Conservation (phyloP, 1,284 basidiomycete genomes). For the Ustilago nuda region DNA sequence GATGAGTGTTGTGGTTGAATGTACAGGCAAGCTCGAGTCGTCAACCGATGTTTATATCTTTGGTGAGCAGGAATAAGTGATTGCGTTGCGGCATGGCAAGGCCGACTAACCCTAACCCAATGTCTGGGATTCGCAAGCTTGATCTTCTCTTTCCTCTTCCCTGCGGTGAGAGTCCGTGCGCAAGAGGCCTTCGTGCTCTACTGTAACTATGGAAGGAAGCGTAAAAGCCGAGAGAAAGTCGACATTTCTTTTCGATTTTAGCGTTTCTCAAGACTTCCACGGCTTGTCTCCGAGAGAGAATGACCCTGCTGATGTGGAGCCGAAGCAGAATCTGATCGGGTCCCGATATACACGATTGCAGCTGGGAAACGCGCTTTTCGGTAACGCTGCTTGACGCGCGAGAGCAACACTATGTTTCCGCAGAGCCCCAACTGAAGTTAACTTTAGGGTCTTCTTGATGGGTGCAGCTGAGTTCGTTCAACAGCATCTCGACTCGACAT, state of each 20-base stretch:
- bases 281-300: not conserved
- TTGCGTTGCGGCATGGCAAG: conserved; percentile 8
- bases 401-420: not conserved
- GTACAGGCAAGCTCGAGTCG: not conserved
- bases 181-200: not conserved
- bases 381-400: conserved; percentile 1
- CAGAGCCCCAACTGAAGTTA: not conserved
- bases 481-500: not conserved
- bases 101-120: conserved; percentile 25
- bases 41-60: conserved; percentile 9
- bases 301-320: not conserved
- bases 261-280: not conserved
- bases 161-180: conserved; percentile 7
- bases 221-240: not conserved
- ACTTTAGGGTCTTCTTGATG: not conserved
- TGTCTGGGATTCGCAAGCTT: too few species aligned
- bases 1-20: not conserved
- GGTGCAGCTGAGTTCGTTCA: not conserved
- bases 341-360: not conserved
- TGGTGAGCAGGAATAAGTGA: conserved; percentile 3
- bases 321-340: not conserved
- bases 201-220: not conserved
- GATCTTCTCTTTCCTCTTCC: not conserved
- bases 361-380: conserved; percentile 3
- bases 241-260: not conserved